Evolutionary conservation across 2,329 filamentous ascomycete genomes (phyloP).

Genomic region (Alternaria rosae): DNA sequence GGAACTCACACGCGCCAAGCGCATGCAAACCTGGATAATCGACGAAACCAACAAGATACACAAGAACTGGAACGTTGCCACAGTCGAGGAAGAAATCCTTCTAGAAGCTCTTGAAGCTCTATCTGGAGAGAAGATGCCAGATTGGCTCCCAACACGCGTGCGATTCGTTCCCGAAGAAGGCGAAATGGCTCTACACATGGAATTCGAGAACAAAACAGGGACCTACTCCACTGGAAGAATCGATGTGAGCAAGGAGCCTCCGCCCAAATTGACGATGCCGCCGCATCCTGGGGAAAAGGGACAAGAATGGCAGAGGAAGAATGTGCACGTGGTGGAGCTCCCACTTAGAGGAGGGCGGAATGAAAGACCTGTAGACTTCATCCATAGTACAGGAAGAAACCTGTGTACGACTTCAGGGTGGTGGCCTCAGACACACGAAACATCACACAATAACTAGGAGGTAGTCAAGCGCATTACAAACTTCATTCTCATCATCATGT

Average conservation of each 20-base stretch:
- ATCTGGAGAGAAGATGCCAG: constrained; percentile 36
- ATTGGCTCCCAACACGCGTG: constrained; percentile 39
- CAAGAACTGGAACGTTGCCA: constrained; percentile 30
- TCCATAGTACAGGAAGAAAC: constrained; percentile 29
- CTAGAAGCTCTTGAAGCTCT: constrained; percentile 33
- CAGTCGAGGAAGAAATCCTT: constrained; percentile 27
- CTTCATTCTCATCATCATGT: neutral
- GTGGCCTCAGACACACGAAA: constrained; percentile 26
- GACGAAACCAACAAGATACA: constrained; percentile 34
- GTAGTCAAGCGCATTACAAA: neutral
- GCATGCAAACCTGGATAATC: constrained; percentile 35
- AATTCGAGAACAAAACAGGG: constrained; percentile 28
- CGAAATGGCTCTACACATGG: constrained; percentile 40
- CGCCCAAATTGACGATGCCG: neutral
- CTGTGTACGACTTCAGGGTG: constrained; percentile 32
- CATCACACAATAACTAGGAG: neutral
- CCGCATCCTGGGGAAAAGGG: neutral
- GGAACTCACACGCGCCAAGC: constrained; percentile 19
- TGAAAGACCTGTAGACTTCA: constrained; percentile 17
- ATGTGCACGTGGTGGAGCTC: constrained; percentile 2
- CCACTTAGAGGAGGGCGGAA: neutral
- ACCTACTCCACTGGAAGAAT: constrained; percentile 12
- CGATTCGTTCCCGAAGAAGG: constrained; percentile 39
- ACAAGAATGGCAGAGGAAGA: constrained; percentile 14
- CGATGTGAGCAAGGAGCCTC: constrained; percentile 13